phyloP scores from a whole-genome alignment of 2,329 filamentous ascomycete species.

The Aspergillus japonicus region DNA sequence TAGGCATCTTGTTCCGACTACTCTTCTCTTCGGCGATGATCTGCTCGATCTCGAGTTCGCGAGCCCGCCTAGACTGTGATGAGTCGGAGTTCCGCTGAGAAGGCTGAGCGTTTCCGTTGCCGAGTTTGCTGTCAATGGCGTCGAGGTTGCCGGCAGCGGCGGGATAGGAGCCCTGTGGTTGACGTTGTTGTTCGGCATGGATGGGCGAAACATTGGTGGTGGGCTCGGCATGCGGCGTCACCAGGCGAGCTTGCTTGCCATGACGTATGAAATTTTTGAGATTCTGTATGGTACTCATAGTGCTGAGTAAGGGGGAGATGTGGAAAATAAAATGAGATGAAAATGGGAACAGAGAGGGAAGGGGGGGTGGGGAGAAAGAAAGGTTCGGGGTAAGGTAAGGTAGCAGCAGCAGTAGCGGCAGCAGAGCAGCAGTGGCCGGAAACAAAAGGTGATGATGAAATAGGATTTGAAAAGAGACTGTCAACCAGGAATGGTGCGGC shows the following conservation, averaged over 20 bases:
- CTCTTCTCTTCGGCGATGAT: conserved; percentile 91
- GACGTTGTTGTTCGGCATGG: conserved; percentile 62
- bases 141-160: conserved; percentile 61
- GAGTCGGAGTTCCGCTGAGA: conserved; percentile 52
- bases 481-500: background rate
- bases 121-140: conserved; percentile 58
- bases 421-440: background rate
- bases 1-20: conserved; percentile 78
- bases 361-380: conserved; percentile 8
- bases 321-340: background rate
- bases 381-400: background rate
- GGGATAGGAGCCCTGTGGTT: conserved; percentile 48
- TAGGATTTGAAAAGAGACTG: background rate
- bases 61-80: conserved; percentile 53
- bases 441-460: conserved; percentile 7
- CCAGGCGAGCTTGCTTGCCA: conserved; percentile 85
- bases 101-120: conserved; percentile 64
- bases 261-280: conserved; percentile 98
- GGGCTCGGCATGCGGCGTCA: conserved; percentile 60
- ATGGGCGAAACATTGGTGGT: conserved; percentile 64
- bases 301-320: conserved; percentile 17
- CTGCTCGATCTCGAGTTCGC: conserved; percentile 69
- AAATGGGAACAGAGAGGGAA: background rate
- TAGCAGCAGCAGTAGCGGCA: conserved; percentile 2
- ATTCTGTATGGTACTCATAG: conserved; percentile 79